These are phyloP conservation scores for Trichoderma lentiforme DNA, from an alignment of 2,329 filamentous ascomycete genomes.

Conservation along the genomic window DNA sequence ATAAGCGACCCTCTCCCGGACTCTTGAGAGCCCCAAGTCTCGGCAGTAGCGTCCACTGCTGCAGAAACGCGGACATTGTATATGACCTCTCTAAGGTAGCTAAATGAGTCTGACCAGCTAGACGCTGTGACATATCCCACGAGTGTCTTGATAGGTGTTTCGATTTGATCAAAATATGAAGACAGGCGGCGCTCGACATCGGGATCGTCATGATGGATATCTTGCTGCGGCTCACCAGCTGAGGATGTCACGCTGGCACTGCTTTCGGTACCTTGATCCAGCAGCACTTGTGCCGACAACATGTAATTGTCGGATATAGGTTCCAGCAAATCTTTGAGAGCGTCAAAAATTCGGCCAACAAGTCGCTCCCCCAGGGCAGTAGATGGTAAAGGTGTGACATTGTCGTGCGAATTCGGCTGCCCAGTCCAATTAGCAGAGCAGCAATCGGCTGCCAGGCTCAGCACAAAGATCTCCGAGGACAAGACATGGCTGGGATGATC, in stretches of 20 bases:
- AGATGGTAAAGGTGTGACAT: conserved; percentile 27
- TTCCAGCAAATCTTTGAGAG: conserved; percentile 54
- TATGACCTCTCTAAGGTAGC: conserved; percentile 53
- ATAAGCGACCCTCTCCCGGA: conserved; percentile 53
- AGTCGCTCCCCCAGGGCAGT: conserved; percentile 48
- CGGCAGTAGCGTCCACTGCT: conserved; percentile 37
- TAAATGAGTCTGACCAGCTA: conserved; percentile 59
- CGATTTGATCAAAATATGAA: conserved; percentile 45
- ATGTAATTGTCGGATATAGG: conserved; percentile 57
- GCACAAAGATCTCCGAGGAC: conserved; percentile 62
- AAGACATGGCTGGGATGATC: conserved; percentile 58
- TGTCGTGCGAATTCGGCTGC: conserved; percentile 32
- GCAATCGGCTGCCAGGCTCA: conserved; percentile 62
- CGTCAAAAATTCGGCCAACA: conserved; percentile 53
- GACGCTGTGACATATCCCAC: conserved; percentile 64
- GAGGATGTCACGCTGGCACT: conserved; percentile 35
- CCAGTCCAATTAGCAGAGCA: conserved; percentile 59
- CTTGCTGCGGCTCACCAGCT: conserved; percentile 21
- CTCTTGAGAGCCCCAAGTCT: conserved; percentile 40
- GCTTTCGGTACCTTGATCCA: conserved; percentile 48
- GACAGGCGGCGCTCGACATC: conserved; percentile 28
- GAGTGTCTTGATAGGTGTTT: conserved; percentile 53
- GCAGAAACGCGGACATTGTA: conserved; percentile 47
- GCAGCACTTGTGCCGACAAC: conserved; percentile 54
- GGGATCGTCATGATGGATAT: conserved; percentile 20